Base-by-base conservation (phyloP, 2,329 filamentous ascomycete species). In the Colletotrichum sansevieriae region DNA sequence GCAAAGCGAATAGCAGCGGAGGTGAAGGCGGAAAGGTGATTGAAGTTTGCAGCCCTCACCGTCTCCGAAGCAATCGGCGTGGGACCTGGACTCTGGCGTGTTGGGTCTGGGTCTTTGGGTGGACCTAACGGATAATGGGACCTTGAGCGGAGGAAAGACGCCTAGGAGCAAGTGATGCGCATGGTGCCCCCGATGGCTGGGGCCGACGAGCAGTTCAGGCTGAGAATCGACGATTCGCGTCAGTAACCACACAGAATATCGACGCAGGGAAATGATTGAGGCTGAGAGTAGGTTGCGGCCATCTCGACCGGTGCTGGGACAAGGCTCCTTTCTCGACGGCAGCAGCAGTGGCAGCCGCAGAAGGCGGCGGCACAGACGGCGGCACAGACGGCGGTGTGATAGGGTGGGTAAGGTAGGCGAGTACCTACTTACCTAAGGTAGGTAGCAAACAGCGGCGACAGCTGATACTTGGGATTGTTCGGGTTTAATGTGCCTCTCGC, bases 151-250 rank as follows among this genome's bases (percentile, higher is more conserved):
- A 59, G 52, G 37, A 39, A 39, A 15, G 13, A 63, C 35, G 58
- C 35, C 51, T 66, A 66, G 64, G 35, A 56, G 60, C 52, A 29
- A 46, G 25, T 63, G 41, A 41, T 58, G 65, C 29, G 60, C 65
- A 66, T 66, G 62, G 35, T 66, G 43, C 33, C 49, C 64, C 64
- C 44, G 18, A 43, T 49, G 55, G 39, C 63, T 51, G 37, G 44
- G 63, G n/a, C 41, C 39, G 35, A 35, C 33, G 49, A 22, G 44
- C 22, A 47, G 55, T 35, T 59, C 33, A 41, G 54, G 33, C 61
- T 29, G 43, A 29, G 20, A 41, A 47, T 43, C 49, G 54, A 59
- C 57, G 33, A 49, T 11, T 13, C 29, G 22, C 15, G 33, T 58
- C 55, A 46, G 55, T n/a, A 43, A 22, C 57, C n/a, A 49, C 43